Conservation (phyloP, 2,329 filamentous ascomycete species). For the Pyrenochaeta sp. region DNA sequence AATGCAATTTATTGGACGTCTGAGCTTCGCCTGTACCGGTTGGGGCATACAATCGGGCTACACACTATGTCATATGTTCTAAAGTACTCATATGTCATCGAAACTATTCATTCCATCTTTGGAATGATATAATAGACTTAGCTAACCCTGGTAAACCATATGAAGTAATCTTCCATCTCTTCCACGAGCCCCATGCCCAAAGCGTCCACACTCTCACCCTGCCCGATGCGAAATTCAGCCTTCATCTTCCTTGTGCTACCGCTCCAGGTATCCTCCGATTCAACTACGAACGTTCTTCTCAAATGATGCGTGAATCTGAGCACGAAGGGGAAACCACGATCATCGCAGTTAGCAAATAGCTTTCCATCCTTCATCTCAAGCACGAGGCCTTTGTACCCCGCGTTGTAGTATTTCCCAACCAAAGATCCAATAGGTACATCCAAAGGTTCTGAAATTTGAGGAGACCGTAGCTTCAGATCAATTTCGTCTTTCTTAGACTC, state of each 20-base stretch:
- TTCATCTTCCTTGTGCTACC: slow-evolving; percentile 4
- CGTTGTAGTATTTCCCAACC: slow-evolving; percentile 11
- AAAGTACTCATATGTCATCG: no score
- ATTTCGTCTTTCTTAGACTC: slow-evolving; percentile 4
- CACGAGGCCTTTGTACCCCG: slow-evolving; percentile 14
- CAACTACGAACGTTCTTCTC: slow-evolving; percentile 4
- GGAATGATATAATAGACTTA: no score
- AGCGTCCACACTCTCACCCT: slow-evolving; percentile 4
- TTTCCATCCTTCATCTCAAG: slow-evolving; percentile 6
- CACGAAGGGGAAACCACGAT: slow-evolving; percentile 16
- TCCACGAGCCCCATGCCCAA: slow-evolving; percentile 14
- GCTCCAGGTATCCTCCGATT: slow-evolving; percentile 1
- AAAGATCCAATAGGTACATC: slow-evolving; percentile 7
- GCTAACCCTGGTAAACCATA: slow-evolving; percentile 12
- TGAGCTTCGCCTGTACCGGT: no score
- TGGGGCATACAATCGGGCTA: no score
- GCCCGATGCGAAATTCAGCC: slow-evolving; percentile 11
- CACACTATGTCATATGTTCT: no score
- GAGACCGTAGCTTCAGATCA: slow-evolving; percentile 3
- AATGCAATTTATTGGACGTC: no score
- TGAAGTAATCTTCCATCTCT: slow-evolving; percentile 10
- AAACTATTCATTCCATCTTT: no score
- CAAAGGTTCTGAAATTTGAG: slow-evolving; percentile 1
- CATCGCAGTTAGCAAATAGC: slow-evolving; percentile 15
- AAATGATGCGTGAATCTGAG: slow-evolving; percentile 14